Conservation (phyloP, 2,329 filamentous ascomycete genomes). For the Fusarium praegraminearum region DNA sequence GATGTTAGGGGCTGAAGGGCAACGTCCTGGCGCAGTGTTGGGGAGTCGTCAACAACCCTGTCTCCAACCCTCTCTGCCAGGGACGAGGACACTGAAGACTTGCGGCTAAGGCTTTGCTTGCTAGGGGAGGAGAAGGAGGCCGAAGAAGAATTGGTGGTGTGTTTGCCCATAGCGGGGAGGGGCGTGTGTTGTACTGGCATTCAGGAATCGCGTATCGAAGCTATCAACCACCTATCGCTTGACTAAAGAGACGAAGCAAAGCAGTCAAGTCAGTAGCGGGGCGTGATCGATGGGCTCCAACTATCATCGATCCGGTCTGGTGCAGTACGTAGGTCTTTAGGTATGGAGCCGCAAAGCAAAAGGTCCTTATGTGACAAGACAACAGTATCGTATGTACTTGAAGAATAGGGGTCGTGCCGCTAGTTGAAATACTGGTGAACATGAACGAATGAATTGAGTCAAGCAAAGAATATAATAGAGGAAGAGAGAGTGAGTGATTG, state of each 20-base stretch:
- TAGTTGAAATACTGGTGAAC: background rate
- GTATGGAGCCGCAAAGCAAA: conserved; percentile 22
- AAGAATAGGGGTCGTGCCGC: conserved; percentile 1
- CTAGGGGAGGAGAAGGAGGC: conserved; percentile 33
- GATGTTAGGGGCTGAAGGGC: conserved; percentile 51
- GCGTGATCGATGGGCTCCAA: conserved; percentile 28
- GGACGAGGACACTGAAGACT: conserved; percentile 43
- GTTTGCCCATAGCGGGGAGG: conserved; percentile 48
- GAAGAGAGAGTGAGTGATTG: conserved; percentile 11
- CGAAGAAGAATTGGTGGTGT: conserved; percentile 34
- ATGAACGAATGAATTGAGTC: conserved; percentile 6
- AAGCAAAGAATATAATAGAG: background rate
- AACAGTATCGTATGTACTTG: background rate
- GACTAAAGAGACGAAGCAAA: conserved; percentile 11
- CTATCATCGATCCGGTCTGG: conserved; percentile 23
- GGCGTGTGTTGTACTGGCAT: conserved; percentile 14
- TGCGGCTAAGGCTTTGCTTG: conserved; percentile 41
- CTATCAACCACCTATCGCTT: conserved; percentile 13
- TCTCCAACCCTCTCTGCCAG: conserved; percentile 36
- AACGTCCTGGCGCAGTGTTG: conserved; percentile 47
- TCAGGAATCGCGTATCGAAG: conserved; percentile 14
- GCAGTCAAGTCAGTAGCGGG: conserved; percentile 11
- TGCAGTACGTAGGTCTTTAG: conserved; percentile 6
- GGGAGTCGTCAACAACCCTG: conserved; percentile 47
- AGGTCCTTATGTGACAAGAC: conserved; percentile 4